Conservation (phyloP, 352 stramenopile genomes). For the Phytopythium oedochilum region DNA sequence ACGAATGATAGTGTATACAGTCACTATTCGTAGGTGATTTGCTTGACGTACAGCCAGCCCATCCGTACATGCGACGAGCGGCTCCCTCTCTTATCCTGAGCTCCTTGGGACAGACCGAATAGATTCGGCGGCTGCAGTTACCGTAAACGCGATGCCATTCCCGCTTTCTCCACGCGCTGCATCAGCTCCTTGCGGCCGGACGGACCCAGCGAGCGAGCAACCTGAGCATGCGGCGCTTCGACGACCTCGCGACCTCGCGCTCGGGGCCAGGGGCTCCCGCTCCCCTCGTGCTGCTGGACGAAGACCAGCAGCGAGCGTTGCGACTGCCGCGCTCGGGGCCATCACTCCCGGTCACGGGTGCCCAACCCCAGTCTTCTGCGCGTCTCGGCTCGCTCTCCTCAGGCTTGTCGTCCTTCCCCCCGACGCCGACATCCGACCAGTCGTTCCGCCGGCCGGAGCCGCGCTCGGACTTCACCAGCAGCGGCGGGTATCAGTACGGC, state of each 20-base stretch:
- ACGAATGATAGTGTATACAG: no score
- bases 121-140: not conserved
- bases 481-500: slow-evolving; percentile 2
- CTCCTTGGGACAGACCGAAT: no score
- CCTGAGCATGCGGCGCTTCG: slow-evolving; percentile 3
- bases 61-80: no score
- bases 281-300: slow-evolving; percentile 42
- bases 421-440: slow-evolving; percentile 24
- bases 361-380: not conserved
- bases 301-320: slow-evolving; percentile 52
- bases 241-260: slow-evolving; percentile 8
- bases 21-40: no score
- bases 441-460: slow-evolving; percentile 4
- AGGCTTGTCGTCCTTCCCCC: slow-evolving; percentile 21
- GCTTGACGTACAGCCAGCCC: no score
- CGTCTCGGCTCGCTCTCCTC: slow-evolving; percentile 11
- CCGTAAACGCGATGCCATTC: not conserved
- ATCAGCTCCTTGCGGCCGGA: no score
- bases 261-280: not conserved
- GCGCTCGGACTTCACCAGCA: slow-evolving; percentile 38
- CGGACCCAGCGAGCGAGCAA: not conserved
- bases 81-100: no score
- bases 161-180: not conserved
- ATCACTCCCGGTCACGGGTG: not conserved
- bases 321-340: slow-evolving; percentile 1